A percentile compares a stretch with the other conserved stretches of the same genome.
Conservation (phyloP, 2,329 filamentous ascomycete genomes). For the Hymenotorrendiella dingleyae region DNA sequence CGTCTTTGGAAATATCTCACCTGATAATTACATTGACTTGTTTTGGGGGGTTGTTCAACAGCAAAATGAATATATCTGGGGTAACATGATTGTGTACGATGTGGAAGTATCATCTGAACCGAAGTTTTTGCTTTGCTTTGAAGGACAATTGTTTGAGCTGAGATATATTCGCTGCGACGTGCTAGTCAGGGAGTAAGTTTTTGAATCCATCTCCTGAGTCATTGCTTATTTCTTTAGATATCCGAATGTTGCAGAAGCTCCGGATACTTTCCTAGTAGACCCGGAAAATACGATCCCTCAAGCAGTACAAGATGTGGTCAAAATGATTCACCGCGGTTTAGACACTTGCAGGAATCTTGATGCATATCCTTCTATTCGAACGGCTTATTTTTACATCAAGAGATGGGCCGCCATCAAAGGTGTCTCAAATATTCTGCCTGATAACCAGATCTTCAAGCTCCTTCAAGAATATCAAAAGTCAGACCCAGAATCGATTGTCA, state of each 20-base stretch:
- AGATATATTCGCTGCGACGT: constrained; percentile 13
- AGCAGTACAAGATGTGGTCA: constrained; percentile 2
- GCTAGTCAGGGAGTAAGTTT: constrained; percentile 15
- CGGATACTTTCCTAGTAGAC: constrained; percentile 6
- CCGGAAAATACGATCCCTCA: not conserved
- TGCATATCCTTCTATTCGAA: constrained; percentile 1
- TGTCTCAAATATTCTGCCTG: not conserved
- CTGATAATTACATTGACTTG: constrained; percentile 7
- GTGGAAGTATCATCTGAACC: not conserved
- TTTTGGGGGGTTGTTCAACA: constrained; percentile 9
- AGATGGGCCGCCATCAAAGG: constrained; percentile 7
- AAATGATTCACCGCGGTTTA: not conserved
- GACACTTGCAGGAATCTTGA: not conserved
- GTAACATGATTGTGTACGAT: constrained; percentile 12
- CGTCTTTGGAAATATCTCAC: constrained; percentile 7
- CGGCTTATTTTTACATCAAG: constrained; percentile 8
- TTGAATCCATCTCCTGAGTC: too few species aligned
- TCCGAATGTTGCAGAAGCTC: constrained; percentile 6
- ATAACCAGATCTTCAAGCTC: constrained; percentile 5
- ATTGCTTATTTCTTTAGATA: constrained; percentile 4
- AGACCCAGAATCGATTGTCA: not conserved
- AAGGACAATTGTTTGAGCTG: constrained; percentile 11
- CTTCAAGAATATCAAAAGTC: constrained; percentile 5
- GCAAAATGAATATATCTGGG: not conserved
- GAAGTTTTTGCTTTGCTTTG: constrained; percentile 7